Conservation (phyloP, 352 stramenopile species). For the Globisporangium abappressorium region DNA sequence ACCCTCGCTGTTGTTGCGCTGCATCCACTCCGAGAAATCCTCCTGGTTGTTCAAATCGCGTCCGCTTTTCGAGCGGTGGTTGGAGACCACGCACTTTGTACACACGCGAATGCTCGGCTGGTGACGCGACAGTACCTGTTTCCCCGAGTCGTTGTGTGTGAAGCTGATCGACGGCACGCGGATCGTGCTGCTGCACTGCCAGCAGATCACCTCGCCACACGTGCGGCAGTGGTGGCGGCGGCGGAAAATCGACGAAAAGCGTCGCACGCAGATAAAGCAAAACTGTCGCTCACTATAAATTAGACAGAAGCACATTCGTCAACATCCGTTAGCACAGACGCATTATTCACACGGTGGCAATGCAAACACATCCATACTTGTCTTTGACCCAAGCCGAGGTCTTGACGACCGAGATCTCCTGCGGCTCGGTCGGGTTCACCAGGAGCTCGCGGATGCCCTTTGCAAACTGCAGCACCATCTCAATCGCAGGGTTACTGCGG, state of each 20-base stretch:
- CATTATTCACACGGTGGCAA: neutral
- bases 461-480: constrained; percentile 83
- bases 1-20: constrained; percentile 40
- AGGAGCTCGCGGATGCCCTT: constrained; percentile 74
- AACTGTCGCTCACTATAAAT: constrained; percentile 61
- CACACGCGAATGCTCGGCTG: constrained; percentile 84
- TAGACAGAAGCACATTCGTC: constrained; percentile 14
- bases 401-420: constrained; percentile 80
- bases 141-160: constrained; percentile 76
- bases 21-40: constrained; percentile 80
- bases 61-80: constrained; percentile 72
- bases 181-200: constrained; percentile 83
- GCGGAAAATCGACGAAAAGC: constrained; percentile 83
- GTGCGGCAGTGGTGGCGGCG: constrained; percentile 86
- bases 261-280: constrained; percentile 77
- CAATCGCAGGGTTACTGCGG: constrained; percentile 74
- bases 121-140: constrained; percentile 73
- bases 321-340: neutral
- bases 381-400: constrained; percentile 84
- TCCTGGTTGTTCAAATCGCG: constrained; percentile 75
- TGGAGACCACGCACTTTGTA: constrained; percentile 76
- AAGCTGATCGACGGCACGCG: constrained; percentile 84
- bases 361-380: constrained; percentile 40
- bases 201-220: constrained; percentile 88
- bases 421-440: constrained; percentile 70